Base-by-base conservation (phyloP, 305 asterid species). In the Vinca major region DNA sequence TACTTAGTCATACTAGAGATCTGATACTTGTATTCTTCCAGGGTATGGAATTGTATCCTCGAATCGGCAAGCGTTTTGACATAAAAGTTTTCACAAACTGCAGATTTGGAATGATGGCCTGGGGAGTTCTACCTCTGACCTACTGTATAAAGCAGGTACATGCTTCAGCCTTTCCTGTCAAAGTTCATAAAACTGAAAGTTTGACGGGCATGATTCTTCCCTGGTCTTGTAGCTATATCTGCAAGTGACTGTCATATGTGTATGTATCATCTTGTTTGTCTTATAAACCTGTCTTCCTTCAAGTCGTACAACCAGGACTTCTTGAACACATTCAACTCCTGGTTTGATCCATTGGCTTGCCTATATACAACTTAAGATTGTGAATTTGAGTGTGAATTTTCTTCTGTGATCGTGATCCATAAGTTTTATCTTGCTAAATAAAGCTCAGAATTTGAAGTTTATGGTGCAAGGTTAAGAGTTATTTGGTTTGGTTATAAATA, bases 31-130 rank as follows among this genome's bases (percentile, higher is more conserved):
- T 61, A 54, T 62, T 66, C 66, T 73, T 78, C 53, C 86, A 92
- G 98, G 98, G 98, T 66, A 92, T 88, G 98, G 98, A 92, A 78
- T 80, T 92, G 64, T 92, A 92, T 85, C 98, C 98, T 72, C 95
- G 98, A 58, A 86, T 90, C 65, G 98, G 98, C 75, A 88, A 84
- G 83, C 80, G 84, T 88, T 89, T 92, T 70, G 98, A 92, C 73
- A 86, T 92, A 82, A 92, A 92, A 80, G 97, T 92, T 61, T 92
- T 92, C 76, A 92, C 98, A 48, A 92, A 92, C 78, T 92, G 98
- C 80, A 82, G 98, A 80, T 92, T 92, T 69, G 98, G 98, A 75
- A 92, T 92, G 98, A 92, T 92, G 92, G 86, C 97, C 54, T 92
- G 97, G 97, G 98, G 90, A 58, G 96, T 92, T 79, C 97, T 92